These are phyloP conservation scores for Phycomyces nitens DNA, from an alignment of 192 early-diverging fungal species.

Conservation along the genomic window DNA sequence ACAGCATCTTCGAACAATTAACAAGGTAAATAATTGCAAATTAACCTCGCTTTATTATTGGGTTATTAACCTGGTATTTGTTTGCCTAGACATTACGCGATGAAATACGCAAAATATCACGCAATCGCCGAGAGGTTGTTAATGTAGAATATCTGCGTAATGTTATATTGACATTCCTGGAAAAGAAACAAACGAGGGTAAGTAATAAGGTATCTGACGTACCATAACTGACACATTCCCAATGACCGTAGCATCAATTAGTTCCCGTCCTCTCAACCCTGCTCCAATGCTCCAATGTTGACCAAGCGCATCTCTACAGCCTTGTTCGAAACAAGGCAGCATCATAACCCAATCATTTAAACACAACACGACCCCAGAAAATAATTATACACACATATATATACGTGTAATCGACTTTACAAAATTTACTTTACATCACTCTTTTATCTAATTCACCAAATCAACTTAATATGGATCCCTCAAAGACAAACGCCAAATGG, in stretches of 20 bases:
- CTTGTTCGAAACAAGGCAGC: not conserved
- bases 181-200: slow-evolving; percentile 14
- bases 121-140: not conserved
- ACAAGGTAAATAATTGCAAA: slow-evolving; percentile 1
- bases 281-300: not conserved
- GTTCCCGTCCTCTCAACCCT: no score
- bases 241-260: no score
- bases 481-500: slow-evolving; percentile 1
- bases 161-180: slow-evolving; percentile 11
- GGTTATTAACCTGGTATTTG: not conserved
- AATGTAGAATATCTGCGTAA: slow-evolving; percentile 17
- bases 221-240: no score
- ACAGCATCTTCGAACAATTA: slow-evolving; percentile 5
- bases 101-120: slow-evolving; percentile 3
- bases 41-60: not conserved
- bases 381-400: no score
- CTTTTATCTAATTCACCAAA: no score
- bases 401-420: no score
- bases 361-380: not conserved
- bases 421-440: no score
- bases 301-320: not conserved
- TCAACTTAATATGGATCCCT: not conserved
- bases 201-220: not conserved
- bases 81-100: slow-evolving; percentile 15
- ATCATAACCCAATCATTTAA: not conserved